These are phyloP conservation scores for Diaporthe aspalathi DNA, from an alignment of 2,329 filamentous ascomycete genomes.

Conservation along the genomic window DNA sequence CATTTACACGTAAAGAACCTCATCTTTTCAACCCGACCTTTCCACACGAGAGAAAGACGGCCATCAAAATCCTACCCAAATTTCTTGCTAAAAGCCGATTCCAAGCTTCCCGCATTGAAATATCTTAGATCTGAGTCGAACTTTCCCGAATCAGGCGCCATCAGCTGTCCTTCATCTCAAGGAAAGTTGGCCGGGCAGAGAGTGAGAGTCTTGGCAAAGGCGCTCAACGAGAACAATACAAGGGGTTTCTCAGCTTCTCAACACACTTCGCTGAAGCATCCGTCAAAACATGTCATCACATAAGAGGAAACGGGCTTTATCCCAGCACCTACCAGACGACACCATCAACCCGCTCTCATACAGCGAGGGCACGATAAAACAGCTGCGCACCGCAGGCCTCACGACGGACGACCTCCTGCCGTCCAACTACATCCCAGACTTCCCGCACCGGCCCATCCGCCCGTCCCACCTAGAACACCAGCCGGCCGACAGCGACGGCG, in stretches of 20 bases:
- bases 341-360: conserved; percentile 68
- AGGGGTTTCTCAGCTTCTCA: conserved; percentile 18
- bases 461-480: conserved; percentile 14
- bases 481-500: not conserved
- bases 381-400: conserved; percentile 66
- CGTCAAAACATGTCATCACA: conserved; percentile 37
- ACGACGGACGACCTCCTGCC: conserved; percentile 58
- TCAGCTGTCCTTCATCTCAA: not conserved
- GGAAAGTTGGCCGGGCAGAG: not conserved
- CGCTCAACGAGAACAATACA: not conserved
- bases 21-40: not conserved
- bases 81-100: too few relatives aligned
- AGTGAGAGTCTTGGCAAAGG: not conserved
- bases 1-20: conserved; percentile 1
- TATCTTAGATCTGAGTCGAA: not conserved
- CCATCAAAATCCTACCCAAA: not conserved
- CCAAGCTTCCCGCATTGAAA: not conserved
- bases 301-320: conserved; percentile 51
- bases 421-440: conserved; percentile 52
- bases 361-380: conserved; percentile 61
- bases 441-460: conserved; percentile 60
- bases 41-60: not conserved
- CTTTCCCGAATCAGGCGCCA: too few relatives aligned
- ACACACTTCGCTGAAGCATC: not conserved
- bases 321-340: conserved; percentile 45